Evolutionary conservation across 1,139 yeast genomes (phyloP), one percentile per base, ranked within the genome.

Genomic region (Protomyces macrosporus): DNA sequence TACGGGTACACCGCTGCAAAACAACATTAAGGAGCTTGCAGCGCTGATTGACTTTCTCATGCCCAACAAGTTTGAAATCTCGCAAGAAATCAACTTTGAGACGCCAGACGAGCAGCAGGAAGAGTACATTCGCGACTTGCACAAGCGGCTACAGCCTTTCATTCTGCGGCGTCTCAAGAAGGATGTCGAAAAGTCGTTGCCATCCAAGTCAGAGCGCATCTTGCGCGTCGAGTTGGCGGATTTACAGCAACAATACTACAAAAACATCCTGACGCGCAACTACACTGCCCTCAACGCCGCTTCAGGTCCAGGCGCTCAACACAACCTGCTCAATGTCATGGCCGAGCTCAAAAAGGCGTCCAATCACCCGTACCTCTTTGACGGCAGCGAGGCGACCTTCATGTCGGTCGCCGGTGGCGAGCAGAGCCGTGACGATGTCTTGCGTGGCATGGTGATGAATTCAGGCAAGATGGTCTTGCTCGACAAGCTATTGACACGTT

Each of bases 1-100:
- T 69, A 95, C 99, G 3, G 99, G 99, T 77, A 95, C 99, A 0
- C 99, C 99, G 3, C 80, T 93, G 68, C 99, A 93, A 74, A 95
- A 95, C 73, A 95, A 93, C 74, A 87, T 95, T 70, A 89, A 90
- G 72, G 99, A 95, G 75, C 81, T 95, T 69, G 97, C 97, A 1
- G 98, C 99, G 0, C 81, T 95, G 68, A 90, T 95, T 65, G 89
- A 93, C 73, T 95, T 95, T 74, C 80, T 95, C 72, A 90, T 90
- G 97, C 98, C 98, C 0, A 98, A 98, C 0, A 85, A 84, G 70
- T 85, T 91, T 70, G 81, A 81, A 66, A 91, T 95, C 70, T 97
- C 91, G 68, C 95, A 89, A 74, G 97, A 90, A 73, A 91, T 93
- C 73, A 97, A 93, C 76, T 90, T 90, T 73, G 98, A 91, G 72